These are phyloP conservation scores for Ordospora pajunii DNA, from an alignment of 371 early-diverging fungal species.

Conservation along the genomic window DNA sequence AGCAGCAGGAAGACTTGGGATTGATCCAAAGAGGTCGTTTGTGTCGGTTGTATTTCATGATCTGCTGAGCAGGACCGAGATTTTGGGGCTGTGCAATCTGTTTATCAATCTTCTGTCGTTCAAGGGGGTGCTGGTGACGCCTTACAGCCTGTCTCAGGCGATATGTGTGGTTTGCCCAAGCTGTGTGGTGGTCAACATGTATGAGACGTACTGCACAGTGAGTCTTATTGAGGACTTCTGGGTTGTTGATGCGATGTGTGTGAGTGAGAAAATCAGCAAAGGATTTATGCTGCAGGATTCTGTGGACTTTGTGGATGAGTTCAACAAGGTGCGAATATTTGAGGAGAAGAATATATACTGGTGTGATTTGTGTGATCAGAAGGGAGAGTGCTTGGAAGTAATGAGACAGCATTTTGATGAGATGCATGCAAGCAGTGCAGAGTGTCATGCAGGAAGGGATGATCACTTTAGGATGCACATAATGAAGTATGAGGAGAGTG, in stretches of 20 bases:
- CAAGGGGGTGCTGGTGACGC: constrained; percentile 52
- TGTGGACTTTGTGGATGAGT: constrained; percentile 59
- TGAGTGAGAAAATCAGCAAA: background rate
- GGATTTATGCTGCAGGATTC: constrained; percentile 23
- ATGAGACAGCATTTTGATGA: constrained; percentile 34
- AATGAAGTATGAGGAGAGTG: background rate
- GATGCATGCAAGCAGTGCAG: background rate
- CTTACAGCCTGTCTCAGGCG: constrained; percentile 39
- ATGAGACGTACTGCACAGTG: constrained; percentile 5
- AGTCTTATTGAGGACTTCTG: constrained; percentile 55
- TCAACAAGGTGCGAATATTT: constrained; percentile 39
- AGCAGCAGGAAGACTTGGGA: background rate
- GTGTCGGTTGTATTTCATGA: constrained; percentile 52
- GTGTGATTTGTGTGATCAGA: constrained; percentile 48
- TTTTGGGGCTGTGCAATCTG: constrained; percentile 52
- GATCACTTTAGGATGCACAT: background rate
- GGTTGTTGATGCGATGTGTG: constrained; percentile 32
- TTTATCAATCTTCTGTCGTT: constrained; percentile 36
- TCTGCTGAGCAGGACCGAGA: constrained; percentile 42
- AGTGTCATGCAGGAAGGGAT: background rate
- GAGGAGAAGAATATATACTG: background rate
- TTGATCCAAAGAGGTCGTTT: constrained; percentile 20
- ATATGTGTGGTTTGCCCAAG: constrained; percentile 26
- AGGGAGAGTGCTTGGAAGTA: constrained; percentile 38
- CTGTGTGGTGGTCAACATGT: constrained; percentile 32